Conservation (phyloP, 495 filamentous ascomycete species). For the Pseudotulostoma volvatum region DNA sequence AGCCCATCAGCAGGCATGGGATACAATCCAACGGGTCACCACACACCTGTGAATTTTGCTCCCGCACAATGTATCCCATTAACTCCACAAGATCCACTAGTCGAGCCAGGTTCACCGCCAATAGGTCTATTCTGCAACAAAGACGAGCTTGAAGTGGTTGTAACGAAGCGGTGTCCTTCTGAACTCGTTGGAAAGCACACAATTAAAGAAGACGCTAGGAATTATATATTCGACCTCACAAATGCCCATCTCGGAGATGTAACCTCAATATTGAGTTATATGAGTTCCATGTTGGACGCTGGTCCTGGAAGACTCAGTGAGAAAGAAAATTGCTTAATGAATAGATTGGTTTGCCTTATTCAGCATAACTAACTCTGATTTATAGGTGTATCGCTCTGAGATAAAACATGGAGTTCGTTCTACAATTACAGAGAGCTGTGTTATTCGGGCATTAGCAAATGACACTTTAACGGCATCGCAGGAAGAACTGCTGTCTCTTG, state of each 20-base stretch:
- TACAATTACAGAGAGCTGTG: not conserved
- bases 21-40: not conserved
- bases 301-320: too few relatives aligned
- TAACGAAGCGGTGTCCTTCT: conserved; percentile 2
- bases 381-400: conserved; percentile 5
- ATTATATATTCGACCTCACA: conserved; percentile 8
- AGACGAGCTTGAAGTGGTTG: conserved; percentile 8
- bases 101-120: conserved; percentile 5
- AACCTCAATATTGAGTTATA: conserved; percentile 1
- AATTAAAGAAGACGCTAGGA: conserved; percentile 4
- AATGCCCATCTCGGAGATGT: conserved; percentile 11
- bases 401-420: not conserved
- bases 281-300: not conserved
- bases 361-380: not conserved
- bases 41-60: conserved; percentile 1
- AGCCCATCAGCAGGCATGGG: not conserved
- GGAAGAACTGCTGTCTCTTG: not conserved
- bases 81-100: conserved; percentile 4
- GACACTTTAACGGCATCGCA: not conserved
- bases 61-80: too few relatives aligned
- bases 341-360: not conserved
- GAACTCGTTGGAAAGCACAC: not conserved
- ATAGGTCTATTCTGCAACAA: too few relatives aligned
- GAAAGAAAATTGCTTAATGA: too few relatives aligned
- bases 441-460: conserved; percentile 1